Evolutionary conservation across 1,284 basidiomycete species (phyloP), one percentile per base, ranked within the genome.

Genomic region (Sanghuangporus weigelae): DNA sequence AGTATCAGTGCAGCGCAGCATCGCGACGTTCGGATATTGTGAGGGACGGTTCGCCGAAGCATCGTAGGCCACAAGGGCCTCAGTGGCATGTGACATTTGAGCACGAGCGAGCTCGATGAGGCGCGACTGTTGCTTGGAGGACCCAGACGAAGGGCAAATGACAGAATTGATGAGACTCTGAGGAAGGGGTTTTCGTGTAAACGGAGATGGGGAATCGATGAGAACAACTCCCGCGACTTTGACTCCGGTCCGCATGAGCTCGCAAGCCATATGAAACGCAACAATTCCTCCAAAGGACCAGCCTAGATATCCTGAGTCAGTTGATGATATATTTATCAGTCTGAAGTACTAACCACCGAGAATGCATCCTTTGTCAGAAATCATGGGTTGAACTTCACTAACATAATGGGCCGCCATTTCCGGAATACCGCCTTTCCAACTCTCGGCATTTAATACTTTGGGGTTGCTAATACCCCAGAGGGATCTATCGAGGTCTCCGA

Each of bases 221-320:
- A 90, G 75, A 4, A 90, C 68, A 49, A 91, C 75, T 0, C 87
- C 88, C 62, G 76, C 74, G 16, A 87, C 82, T 1, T 66, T 63
- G 11, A 79, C 67, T 1, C 81, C 84, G 7, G 67, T 72, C 10
- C 68, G 68, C 16, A 71, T 67, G n/a, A 90, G 78, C 44, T 82
- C 79, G 1, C 78, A 78, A n/a, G 85, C 81, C 5, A 82, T 74
- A 68, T 89, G 87, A 68, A 83, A 89, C 0, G 89, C 86, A 0
- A 84, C 81, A 10, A 89, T 81, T 3, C 89, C 89, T 16, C 89
- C 89, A 69, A 90, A 89, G 4, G 89, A 91, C 88, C 89, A 90
- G 0, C 89, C 88, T 87, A 64, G 50, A 39, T 44, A 7, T 12
- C 46, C 23, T 57, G 59, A 39, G 21, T 31, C 11, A 40, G 36